Conservation (phyloP, 129 eudicot genomes). For the Sambucus nigra region DNA sequence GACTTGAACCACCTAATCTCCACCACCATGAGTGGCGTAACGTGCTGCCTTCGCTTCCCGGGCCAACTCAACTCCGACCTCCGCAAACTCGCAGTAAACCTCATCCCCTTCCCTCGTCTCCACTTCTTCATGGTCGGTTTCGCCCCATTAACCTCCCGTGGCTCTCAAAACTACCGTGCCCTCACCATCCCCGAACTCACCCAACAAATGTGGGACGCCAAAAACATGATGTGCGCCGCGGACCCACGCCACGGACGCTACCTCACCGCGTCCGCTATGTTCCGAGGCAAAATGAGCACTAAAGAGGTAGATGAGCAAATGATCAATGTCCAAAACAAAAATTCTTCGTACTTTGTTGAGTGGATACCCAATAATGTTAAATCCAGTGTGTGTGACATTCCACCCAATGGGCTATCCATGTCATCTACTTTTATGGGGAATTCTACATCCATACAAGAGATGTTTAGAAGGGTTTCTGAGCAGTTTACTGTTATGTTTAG, state of each 20-base stretch:
- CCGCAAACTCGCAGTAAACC: constrained; percentile 75
- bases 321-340: constrained; percentile 91
- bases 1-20: constrained; percentile 84
- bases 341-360: constrained; percentile 86
- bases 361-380: constrained; percentile 94
- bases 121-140: constrained; percentile 97
- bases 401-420: constrained; percentile 82
- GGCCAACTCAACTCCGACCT: constrained; percentile 86
- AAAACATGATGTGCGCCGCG: constrained; percentile 98
- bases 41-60: constrained; percentile 82
- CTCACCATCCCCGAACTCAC: constrained; percentile 89
- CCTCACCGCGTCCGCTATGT: constrained; percentile 87
- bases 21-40: constrained; percentile 94
- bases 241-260: too few species aligned
- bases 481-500: constrained; percentile 94
- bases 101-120: constrained; percentile 87
- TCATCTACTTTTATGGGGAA: constrained; percentile 80
- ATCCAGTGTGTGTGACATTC: constrained; percentile 85
- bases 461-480: constrained; percentile 87
- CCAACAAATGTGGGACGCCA: constrained; percentile 91
- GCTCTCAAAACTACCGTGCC: constrained; percentile 83
- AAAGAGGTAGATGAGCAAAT: constrained; percentile 89
- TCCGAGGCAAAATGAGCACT: too few species aligned
- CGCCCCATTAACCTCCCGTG: constrained; percentile 92
- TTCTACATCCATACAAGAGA: constrained; percentile 81